Percentiles rank a stretch among this genome's conserved stretches.
Evolutionary conservation across 2,329 filamentous ascomycete genomes (phyloP).

Genomic region (Sphaerostilbella broomeana): DNA sequence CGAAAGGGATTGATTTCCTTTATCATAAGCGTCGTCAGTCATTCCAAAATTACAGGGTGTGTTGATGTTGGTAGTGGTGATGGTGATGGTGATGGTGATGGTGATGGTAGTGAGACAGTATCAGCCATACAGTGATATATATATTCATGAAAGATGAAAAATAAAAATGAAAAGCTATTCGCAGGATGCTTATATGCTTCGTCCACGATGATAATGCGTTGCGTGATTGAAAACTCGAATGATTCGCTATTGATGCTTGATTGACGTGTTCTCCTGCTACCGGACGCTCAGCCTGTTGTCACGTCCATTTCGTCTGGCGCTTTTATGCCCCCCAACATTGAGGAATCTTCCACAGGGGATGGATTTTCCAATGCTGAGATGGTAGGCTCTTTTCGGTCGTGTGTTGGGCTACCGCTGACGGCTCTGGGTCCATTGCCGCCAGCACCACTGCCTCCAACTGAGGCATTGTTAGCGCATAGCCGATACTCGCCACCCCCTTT

Average conservation of each 20-base stretch:
- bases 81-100: no score
- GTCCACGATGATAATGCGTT: no score
- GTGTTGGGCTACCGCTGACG: constrained; percentile 3
- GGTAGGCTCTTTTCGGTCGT: constrained; percentile 23
- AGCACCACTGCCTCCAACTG: constrained; percentile 1
- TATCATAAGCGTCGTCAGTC: background rate
- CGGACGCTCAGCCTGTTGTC: constrained; percentile 18
- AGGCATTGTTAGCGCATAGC: constrained; percentile 31
- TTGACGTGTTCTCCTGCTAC: no score
- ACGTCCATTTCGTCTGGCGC: constrained; percentile 22
- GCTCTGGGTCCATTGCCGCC: constrained; percentile 12
- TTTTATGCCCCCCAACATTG: constrained; percentile 20
- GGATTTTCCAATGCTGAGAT: constrained; percentile 14
- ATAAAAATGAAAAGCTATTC: background rate
- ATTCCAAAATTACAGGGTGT: background rate
- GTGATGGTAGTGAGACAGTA: no score
- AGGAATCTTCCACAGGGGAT: constrained; percentile 19
- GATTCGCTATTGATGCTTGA: no score
- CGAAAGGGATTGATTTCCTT: background rate
- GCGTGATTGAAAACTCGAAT: no score
- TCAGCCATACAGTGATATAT: constrained; percentile 1
- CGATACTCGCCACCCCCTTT: constrained; percentile 51
- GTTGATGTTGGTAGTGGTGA: no score
- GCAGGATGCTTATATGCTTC: background rate
- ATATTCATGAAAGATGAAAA: background rate